Evolutionary conservation across 2,329 filamentous ascomycete genomes (phyloP), one percentile per base, ranked within the genome.

Genomic region (Hypoxylon sp.): DNA sequence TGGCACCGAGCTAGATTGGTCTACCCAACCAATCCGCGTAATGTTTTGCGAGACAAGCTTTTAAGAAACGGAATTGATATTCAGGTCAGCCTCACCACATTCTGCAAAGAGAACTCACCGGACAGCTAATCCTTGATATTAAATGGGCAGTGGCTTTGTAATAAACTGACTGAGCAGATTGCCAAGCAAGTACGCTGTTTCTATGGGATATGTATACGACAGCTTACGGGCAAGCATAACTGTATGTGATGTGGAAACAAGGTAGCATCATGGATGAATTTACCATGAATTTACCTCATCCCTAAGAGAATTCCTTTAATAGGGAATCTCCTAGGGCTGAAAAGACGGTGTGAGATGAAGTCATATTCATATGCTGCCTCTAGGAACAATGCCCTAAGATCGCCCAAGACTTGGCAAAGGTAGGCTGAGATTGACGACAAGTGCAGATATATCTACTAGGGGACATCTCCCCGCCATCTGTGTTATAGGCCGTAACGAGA

Each of bases 281-380:
- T 35, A n/a, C 22, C 33, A 44, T 55, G 40, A 22, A 35, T 61
- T 49, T 35, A n/a, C 22, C 33, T 59, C 51, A 17, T 35, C 42
- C 65, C 68, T 66, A 68, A 68, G 46, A 71, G 65, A 65, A 71
- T 68, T 65, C 33, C 27, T 61, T 54, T 69, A 62, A 62, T 58
- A 33, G 8, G 17, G 40, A 44, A 44, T 44, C 35, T 27, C 66
- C 46, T 65, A 66, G 54, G 68, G 68, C 70, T 69, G 68, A 71
- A 63, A 71, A 71, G 65, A 72, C 70, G 68, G 68, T 69, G 68
- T 71, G 66, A 72, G 66, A 72, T 67, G 53, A 67, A 69, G 50
- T 68, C 54, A 54, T 54, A 14, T 55, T 17, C 54, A 17, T 59
- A 66, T 54, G 35, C 10, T 58, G 35, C 40, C 42, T 64, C 33